Conservation (phyloP, 2,329 filamentous ascomycete genomes). For the Fonsecaea multimorphosa region DNA sequence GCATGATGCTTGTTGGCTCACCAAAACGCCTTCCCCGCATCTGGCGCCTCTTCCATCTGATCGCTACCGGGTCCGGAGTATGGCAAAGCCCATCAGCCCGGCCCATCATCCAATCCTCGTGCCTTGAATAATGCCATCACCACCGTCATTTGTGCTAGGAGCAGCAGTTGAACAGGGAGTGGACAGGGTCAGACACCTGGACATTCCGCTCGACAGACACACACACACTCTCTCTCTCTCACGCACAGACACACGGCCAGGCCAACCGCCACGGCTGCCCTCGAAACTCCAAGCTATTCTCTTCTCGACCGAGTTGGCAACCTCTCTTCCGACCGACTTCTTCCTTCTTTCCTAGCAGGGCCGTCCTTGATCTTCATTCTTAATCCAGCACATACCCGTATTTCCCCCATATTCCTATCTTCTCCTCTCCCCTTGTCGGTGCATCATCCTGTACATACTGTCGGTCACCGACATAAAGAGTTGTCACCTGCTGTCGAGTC, state of each 20-base stretch:
- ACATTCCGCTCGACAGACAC: background rate
- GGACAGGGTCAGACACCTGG: slow-evolving; percentile 9
- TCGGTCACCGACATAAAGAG: slow-evolving; percentile 10
- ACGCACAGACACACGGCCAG: slow-evolving; percentile 5
- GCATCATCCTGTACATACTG: background rate
- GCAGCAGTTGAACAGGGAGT: slow-evolving; percentile 1
- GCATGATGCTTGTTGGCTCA: slow-evolving; percentile 7
- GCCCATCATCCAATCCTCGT: slow-evolving; percentile 17
- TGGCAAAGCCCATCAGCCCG: slow-evolving; percentile 6
- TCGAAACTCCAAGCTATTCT: background rate
- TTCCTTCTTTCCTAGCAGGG: slow-evolving; percentile 19
- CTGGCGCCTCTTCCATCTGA: slow-evolving; percentile 13
- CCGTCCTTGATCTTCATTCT: slow-evolving; percentile 6
- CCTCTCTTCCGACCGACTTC: slow-evolving; percentile 30
- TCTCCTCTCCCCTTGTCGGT: background rate
- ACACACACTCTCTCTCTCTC: no score
- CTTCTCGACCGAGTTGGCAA: slow-evolving; percentile 26
- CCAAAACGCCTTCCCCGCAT: slow-evolving; percentile 17
- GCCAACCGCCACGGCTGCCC: slow-evolving; percentile 21
- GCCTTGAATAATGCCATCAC: slow-evolving; percentile 8
- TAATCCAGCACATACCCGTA: slow-evolving; percentile 1
- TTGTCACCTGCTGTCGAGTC: slow-evolving; percentile 5
- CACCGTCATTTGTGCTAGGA: slow-evolving; percentile 8
- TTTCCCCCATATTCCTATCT: background rate
- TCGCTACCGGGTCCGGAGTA: slow-evolving; percentile 10